Conservation (phyloP, 2,329 filamentous ascomycete genomes). For the Zasmidium cellare region DNA sequence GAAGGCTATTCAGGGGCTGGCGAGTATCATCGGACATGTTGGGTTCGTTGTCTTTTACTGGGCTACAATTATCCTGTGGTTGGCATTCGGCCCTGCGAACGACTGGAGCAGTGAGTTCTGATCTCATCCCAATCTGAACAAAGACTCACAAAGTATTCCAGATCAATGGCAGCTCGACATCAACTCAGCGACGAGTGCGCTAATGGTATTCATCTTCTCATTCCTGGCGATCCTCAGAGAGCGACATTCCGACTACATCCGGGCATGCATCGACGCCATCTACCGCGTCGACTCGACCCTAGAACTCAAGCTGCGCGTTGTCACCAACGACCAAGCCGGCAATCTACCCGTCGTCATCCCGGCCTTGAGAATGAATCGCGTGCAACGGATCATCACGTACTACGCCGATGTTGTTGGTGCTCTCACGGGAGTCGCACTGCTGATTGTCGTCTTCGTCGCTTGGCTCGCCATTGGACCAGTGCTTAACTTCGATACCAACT, state of each 20-base stretch:
- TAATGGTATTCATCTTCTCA: conserved; percentile 43
- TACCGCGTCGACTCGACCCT: conserved; percentile 34
- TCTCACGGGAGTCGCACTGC: conserved; percentile 41
- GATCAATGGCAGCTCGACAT: conserved; percentile 37
- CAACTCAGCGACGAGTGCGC: conserved; percentile 33
- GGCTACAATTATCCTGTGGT: conserved; percentile 11
- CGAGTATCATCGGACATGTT: conserved; percentile 7
- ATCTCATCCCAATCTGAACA: background rate
- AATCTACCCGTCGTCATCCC: conserved; percentile 21
- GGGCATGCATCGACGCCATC: conserved; percentile 35
- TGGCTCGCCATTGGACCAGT: conserved; percentile 44
- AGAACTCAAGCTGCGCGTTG: conserved; percentile 1
- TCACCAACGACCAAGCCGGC: conserved; percentile 1
- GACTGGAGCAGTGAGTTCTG: conserved; percentile 11
- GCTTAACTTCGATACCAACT: conserved; percentile 45
- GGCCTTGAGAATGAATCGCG: conserved; percentile 33
- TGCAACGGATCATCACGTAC: conserved; percentile 44
- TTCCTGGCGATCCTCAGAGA: conserved; percentile 44
- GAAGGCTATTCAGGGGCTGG: background rate
- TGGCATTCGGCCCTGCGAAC: conserved; percentile 12
- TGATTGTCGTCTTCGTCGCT: conserved; percentile 37
- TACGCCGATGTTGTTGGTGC: conserved; percentile 48
- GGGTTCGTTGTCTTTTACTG: conserved; percentile 8
- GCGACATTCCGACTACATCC: conserved; percentile 37
- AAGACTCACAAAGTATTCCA: background rate